phyloP scores from a whole-genome alignment of 2,329 filamentous ascomycete species.

The Fusarium abutilonis region DNA sequence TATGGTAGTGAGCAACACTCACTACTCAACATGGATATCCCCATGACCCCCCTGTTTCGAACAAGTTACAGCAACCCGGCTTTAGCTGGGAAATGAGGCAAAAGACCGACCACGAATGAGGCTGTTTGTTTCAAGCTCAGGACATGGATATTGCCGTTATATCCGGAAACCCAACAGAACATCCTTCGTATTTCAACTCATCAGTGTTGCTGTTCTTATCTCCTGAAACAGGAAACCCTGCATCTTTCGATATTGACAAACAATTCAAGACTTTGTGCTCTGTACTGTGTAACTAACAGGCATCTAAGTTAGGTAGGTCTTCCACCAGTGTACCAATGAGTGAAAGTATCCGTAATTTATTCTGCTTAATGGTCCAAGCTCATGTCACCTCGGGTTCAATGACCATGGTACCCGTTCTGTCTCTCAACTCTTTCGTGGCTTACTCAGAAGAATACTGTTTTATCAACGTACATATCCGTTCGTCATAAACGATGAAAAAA shows the following conservation, averaged over 20 bases:
- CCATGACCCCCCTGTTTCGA: not conserved
- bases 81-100: not conserved
- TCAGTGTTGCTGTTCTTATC: not conserved
- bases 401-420: no score
- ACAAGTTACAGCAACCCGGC: not conserved
- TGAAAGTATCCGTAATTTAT: no score
- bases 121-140: not conserved
- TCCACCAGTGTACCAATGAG: no score
- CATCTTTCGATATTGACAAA: not conserved
- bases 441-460: no score
- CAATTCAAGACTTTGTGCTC: no score
- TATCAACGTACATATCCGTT: no score
- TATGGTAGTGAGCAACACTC: not conserved
- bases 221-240: not conserved
- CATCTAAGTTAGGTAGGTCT: no score
- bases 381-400: no score
- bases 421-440: no score
- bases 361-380: no score
- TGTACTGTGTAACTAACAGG: no score
- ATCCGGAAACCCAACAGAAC: not conserved
- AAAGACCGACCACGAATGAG: constrained; percentile 2
- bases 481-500: no score
- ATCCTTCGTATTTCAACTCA: not conserved
- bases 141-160: not conserved
- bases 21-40: not conserved